These are phyloP conservation scores for Anisodus acutangulus DNA, from an alignment of 257 asterid genomes.

Conservation along the genomic window DNA sequence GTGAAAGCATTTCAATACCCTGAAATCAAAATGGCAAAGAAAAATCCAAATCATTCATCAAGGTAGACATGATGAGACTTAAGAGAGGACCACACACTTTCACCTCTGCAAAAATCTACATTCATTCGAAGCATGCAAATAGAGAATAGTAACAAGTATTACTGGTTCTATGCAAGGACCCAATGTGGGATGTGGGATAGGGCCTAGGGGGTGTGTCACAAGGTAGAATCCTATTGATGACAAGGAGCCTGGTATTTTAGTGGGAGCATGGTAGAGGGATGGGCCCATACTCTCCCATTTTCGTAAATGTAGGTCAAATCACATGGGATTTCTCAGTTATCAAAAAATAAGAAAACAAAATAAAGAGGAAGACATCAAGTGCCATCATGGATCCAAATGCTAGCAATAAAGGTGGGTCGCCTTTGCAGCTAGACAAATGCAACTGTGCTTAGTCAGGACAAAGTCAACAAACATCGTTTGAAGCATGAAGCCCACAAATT, in stretches of 20 bases:
- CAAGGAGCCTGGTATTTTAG: background rate
- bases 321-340: background rate
- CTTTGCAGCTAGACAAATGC: background rate
- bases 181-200: conserved; percentile 1
- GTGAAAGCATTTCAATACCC: conserved; percentile 98
- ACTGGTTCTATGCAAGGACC: background rate
- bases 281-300: background rate
- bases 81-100: background rate
- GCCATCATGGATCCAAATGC: background rate
- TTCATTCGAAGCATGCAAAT: background rate
- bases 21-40: conserved; percentile 32
- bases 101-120: background rate
- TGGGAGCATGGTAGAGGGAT: background rate
- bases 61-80: conserved; percentile 8
- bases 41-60: conserved; percentile 18
- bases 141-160: background rate
- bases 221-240: background rate
- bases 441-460: background rate
- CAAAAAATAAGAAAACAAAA: background rate
- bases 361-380: background rate
- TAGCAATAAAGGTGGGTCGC: background rate
- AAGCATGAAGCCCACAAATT: background rate
- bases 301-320: background rate
- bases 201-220: background rate
- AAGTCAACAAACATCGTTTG: background rate